phyloP scores from a whole-genome alignment of 2,329 filamentous ascomycete species.

The Hypoxylon sp. region DNA sequence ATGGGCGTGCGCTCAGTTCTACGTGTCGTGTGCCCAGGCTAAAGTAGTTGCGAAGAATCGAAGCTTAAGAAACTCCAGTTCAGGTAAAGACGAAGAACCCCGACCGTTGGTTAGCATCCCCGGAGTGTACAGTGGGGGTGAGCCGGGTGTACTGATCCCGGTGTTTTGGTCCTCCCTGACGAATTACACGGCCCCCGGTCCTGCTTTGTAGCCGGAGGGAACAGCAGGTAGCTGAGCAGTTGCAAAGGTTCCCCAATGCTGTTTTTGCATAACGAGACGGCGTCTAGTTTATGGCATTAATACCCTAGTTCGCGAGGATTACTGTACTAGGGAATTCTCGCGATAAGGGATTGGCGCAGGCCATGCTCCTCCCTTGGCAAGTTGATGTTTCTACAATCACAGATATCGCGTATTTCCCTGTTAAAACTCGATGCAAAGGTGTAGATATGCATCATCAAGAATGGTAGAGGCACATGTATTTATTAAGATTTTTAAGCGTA shows the following conservation, averaged over 20 bases:
- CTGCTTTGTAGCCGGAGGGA: constrained; percentile 42
- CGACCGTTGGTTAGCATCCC: constrained; percentile 43
- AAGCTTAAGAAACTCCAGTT: background rate
- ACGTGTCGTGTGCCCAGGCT: constrained; percentile 47
- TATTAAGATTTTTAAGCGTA: background rate
- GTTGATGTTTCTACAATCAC: background rate
- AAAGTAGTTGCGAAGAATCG: constrained; percentile 15
- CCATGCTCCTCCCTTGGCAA: background rate
- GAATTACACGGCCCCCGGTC: constrained; percentile 45
- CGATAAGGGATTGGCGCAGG: no score
- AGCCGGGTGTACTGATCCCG: constrained; percentile 46
- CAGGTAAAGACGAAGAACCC: constrained; percentile 1
- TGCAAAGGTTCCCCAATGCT: background rate
- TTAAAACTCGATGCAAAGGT: no score
- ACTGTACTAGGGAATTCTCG: background rate
- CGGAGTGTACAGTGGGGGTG: constrained; percentile 41
- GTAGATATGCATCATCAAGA: background rate
- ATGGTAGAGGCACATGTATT: background rate
- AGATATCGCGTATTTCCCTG: background rate
- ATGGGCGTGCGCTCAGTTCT: constrained; percentile 43
- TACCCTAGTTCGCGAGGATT: background rate
- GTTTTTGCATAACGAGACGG: background rate
- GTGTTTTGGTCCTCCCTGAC: constrained; percentile 46
- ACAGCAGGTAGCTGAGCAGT: constrained; percentile 37
- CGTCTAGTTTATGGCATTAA: background rate